Conservation (phyloP, 2,329 filamentous ascomycete species). For the Exophiala dermatitidis region DNA sequence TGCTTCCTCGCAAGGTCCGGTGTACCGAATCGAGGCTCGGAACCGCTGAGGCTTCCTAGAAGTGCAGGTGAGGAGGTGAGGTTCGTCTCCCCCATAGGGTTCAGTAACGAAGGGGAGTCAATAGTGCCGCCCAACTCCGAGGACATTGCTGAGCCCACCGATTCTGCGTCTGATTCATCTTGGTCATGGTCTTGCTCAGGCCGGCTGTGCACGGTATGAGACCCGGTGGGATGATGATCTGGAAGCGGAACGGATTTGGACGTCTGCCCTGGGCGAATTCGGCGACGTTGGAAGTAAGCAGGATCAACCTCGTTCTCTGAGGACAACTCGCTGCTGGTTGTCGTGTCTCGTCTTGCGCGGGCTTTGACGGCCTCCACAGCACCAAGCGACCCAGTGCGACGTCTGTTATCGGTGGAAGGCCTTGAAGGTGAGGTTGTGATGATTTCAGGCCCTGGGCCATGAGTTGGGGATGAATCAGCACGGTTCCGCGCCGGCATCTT, state of each 20-base stretch:
- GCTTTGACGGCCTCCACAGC: conserved; percentile 48
- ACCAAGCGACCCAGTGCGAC: conserved; percentile 51
- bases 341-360: conserved; percentile 53
- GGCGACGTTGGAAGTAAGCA: conserved; percentile 46
- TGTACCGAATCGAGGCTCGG: conserved; percentile 22
- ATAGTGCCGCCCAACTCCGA: conserved; percentile 50
- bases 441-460: conserved; percentile 46
- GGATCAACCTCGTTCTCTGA: conserved; percentile 56
- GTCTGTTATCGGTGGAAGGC: conserved; percentile 40
- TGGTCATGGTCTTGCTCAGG: conserved; percentile 33
- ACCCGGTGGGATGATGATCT: not conserved
- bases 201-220: conserved; percentile 11
- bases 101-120: conserved; percentile 52
- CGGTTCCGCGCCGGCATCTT: conserved; percentile 88
- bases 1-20: conserved; percentile 48
- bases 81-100: conserved; percentile 43
- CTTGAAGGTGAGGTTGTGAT: conserved; percentile 51
- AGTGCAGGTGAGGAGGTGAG: conserved; percentile 42
- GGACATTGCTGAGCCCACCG: conserved; percentile 44
- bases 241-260: conserved; percentile 28
- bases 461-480: conserved; percentile 80
- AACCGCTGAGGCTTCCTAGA: conserved; percentile 30
- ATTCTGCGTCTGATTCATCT: conserved; percentile 44
- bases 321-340: conserved; percentile 59
- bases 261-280: conserved; percentile 41